Percentiles rank a stretch among this genome's conserved stretches.
Conservation (phyloP, 345 rosid species). For the Eucalyptus polybractea region DNA sequence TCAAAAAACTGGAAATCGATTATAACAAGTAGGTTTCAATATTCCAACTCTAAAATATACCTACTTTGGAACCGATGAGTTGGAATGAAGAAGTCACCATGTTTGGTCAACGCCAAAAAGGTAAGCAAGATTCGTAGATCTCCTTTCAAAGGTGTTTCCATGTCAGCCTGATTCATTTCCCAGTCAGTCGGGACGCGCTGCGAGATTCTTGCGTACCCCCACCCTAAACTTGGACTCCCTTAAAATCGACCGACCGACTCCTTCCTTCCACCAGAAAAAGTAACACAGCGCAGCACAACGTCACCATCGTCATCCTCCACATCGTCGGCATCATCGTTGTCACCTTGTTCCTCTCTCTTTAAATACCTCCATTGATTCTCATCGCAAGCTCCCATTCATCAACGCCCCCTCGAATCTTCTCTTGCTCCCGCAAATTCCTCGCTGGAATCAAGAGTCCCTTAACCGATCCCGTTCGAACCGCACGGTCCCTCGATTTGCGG, state of each 20-base stretch:
- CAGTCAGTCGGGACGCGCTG: background rate
- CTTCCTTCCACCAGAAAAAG: background rate
- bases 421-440: background rate
- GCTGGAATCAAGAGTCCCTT: background rate
- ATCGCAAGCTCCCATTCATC: background rate
- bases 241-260: background rate
- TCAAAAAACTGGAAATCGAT: too few relatives aligned
- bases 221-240: background rate
- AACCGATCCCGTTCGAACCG: background rate
- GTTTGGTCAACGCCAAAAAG: background rate
- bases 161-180: background rate
- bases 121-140: background rate
- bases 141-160: background rate
- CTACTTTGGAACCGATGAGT: background rate
- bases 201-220: background rate
- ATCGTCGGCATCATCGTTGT: background rate
- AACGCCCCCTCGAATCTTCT: background rate
- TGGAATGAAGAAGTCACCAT: background rate
- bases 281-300: background rate
- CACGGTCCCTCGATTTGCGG: background rate
- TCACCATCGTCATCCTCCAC: background rate
- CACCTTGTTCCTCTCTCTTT: background rate
- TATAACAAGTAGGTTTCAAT: too few relatives aligned
- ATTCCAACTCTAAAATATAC: too few relatives aligned
- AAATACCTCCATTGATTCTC: background rate